These are phyloP conservation scores for Yamadazyma philogaea DNA, from an alignment of 805 yeast species.

Conservation along the genomic window DNA sequence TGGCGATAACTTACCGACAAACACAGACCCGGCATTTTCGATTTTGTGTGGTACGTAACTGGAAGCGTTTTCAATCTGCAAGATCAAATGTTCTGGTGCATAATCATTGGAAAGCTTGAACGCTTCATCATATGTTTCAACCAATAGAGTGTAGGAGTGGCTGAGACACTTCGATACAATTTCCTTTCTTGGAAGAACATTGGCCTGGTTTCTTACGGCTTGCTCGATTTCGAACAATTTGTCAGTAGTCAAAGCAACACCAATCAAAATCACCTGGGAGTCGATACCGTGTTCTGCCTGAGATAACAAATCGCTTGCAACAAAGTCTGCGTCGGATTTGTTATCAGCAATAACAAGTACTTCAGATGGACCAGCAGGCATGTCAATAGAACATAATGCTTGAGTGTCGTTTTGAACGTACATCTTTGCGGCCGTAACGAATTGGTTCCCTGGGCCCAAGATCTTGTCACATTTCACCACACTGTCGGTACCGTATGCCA, in stretches of 20 bases:
- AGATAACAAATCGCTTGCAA: conserved; percentile 91
- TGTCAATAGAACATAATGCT: conserved; percentile 93
- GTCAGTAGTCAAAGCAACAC: conserved; percentile 61
- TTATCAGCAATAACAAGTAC: conserved; percentile 93
- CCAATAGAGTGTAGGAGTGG: conserved; percentile 80
- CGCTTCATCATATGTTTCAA: conserved; percentile 72
- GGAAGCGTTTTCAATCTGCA: conserved; percentile 81
- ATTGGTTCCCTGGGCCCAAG: conserved; percentile 98
- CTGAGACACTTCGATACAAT: conserved; percentile 89
- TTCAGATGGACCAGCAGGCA: conserved; percentile 99
- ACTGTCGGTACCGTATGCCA: conserved; percentile 96
- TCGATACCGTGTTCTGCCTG: conserved; percentile 99
- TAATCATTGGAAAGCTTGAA: conserved; percentile 82
- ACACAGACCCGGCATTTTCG: conserved; percentile 92
- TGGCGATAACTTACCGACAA: conserved; percentile 94
- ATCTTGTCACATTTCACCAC: conserved; percentile 95
- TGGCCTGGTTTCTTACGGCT: conserved; percentile 83
- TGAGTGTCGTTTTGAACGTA: conserved; percentile 90
- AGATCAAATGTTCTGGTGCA: conserved; percentile 96
- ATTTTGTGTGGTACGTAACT: conserved; percentile 65
- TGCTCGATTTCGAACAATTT: conserved; percentile 70
- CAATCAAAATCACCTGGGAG: conserved; percentile 91
- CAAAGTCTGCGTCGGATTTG: conserved; percentile 88
- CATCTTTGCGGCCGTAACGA: conserved; percentile 99
- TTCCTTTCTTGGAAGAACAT: conserved; percentile 82